Evolutionary conservation across 495 filamentous ascomycete species (phyloP).

Genomic region (Penicillium goetzii): DNA sequence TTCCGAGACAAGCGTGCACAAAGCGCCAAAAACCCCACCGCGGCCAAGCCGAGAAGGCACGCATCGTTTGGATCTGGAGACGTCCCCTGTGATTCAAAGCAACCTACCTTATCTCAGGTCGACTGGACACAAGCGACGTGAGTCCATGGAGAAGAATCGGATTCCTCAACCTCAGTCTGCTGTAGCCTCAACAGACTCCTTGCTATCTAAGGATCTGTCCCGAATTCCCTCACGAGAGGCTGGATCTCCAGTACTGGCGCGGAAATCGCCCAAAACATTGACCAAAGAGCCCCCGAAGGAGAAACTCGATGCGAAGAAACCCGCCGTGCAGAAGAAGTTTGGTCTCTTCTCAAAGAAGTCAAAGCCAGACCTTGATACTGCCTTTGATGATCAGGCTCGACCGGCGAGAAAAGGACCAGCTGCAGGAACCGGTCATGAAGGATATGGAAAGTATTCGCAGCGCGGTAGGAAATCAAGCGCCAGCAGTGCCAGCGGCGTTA

Average conservation of each 20-base stretch:
- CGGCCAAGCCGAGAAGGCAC: conserved; percentile 85
- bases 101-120: conserved; percentile 60
- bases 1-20: conserved; percentile 10
- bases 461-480: conserved; percentile 53
- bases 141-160: conserved; percentile 41
- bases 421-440: conserved; percentile 95
- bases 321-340: conserved; percentile 59
- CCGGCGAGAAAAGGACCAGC: conserved; percentile 74
- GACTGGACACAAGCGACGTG: conserved; percentile 47
- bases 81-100: conserved; percentile 75
- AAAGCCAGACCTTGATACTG: conserved; percentile 63
- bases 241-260: conserved; percentile 36
- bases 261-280: conserved; percentile 37
- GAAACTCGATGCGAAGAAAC: conserved; percentile 33
- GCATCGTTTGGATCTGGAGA: conserved; percentile 62
- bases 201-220: conserved; percentile 40
- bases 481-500: conserved; percentile 48
- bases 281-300: conserved; percentile 30
- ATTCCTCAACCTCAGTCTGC: conserved; percentile 31
- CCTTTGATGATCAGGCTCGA: conserved; percentile 57
- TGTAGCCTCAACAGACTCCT: conserved; percentile 44
- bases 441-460: conserved; percentile 77
- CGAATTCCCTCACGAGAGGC: conserved; percentile 47
- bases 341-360: conserved; percentile 76
- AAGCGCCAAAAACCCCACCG: conserved; percentile 31